Evolutionary conservation across 441 rosid genomes (phyloP), one percentile per base, ranked within the genome.

Genomic region (Euphorbia schlechtendalii): DNA sequence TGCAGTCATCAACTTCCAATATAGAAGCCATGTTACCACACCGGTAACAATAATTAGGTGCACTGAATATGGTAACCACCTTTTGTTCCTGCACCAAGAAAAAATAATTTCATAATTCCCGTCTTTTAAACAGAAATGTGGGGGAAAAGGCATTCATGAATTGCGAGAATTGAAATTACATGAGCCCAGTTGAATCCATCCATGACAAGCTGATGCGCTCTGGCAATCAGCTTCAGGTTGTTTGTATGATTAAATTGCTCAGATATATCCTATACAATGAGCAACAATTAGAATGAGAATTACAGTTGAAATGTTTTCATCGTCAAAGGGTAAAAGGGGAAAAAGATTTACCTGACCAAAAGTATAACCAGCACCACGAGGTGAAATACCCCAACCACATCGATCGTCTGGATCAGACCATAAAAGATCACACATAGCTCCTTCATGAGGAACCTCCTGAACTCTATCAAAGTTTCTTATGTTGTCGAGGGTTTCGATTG

Each of bases 371-470:
- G 96, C 98, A 74, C 98, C 98, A 73, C 98, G 86, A 18, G 98
- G 98, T 61, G 98, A 92, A 69, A 89, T 92, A 57, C 98, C 98
- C 98, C 95, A 89, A 64, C 96, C 98, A 77, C 96, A 89, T 11
- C 98, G 85, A 69, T 91, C 98, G 76, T 91, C 98, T 10, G 98
- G 98, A 67, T 89, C 98, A 61, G 98, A 92, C 98, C 98, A 92
- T 68, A 92, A 74, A 41, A 92, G 88, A 82, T 92, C 98, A 46
- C 98, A 92, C 98, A 92, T 92, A 46, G 98, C 96, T 24, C 98
- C 98, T 77, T 92, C 98, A 72, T 92, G 98, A 51, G 98, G 98
- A 69, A 92, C 96, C 80, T 92, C 96, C 86, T 92, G 98, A 68
- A 92, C 96, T 46, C 98, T 86, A 70, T 92, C 96, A 71, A 92